Conservation (phyloP, 169 alveolate genomes). For the Babesia sp. region DNA sequence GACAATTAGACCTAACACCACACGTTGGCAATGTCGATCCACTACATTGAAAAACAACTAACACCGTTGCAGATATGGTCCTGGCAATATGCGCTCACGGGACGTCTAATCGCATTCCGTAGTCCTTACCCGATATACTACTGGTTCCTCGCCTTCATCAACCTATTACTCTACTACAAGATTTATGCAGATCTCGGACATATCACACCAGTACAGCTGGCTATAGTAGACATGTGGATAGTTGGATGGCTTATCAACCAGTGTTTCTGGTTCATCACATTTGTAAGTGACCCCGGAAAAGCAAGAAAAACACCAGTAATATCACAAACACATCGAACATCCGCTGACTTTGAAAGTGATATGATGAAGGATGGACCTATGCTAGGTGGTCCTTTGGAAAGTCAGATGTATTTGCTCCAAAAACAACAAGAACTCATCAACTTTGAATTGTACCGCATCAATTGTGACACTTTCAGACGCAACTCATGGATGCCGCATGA, state of each 20-base stretch:
- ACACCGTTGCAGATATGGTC: constrained; percentile 43
- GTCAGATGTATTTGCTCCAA: constrained; percentile 47
- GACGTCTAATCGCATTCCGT: constrained; percentile 37
- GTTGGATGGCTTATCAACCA: constrained; percentile 37
- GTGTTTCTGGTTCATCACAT: constrained; percentile 59
- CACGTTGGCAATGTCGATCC: neutral
- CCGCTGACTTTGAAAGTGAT: constrained; percentile 54
- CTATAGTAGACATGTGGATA: constrained; percentile 43
- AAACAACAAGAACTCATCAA: constrained; percentile 58
- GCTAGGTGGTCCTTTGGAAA: constrained; percentile 55
- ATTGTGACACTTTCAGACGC: constrained; percentile 28
- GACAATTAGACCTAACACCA: too few relatives aligned
- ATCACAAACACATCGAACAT: constrained; percentile 25
- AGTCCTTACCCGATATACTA: constrained; percentile 52
- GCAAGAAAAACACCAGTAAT: constrained; percentile 30
- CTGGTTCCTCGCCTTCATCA: constrained; percentile 42
- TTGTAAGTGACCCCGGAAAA: constrained; percentile 65
- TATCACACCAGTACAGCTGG: neutral
- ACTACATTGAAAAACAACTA: neutral
- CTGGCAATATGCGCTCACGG: constrained; percentile 47
- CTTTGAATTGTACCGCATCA: constrained; percentile 54
- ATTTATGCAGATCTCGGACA: neutral
- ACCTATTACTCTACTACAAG: constrained; percentile 32
- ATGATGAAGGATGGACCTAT: constrained; percentile 52
- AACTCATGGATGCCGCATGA: constrained; percentile 57